Percentiles rank a stretch among this genome's conserved stretches.
phyloP scores from a whole-genome alignment of 768 basidiomycete genomes.

The Agaricus subrufescens region DNA sequence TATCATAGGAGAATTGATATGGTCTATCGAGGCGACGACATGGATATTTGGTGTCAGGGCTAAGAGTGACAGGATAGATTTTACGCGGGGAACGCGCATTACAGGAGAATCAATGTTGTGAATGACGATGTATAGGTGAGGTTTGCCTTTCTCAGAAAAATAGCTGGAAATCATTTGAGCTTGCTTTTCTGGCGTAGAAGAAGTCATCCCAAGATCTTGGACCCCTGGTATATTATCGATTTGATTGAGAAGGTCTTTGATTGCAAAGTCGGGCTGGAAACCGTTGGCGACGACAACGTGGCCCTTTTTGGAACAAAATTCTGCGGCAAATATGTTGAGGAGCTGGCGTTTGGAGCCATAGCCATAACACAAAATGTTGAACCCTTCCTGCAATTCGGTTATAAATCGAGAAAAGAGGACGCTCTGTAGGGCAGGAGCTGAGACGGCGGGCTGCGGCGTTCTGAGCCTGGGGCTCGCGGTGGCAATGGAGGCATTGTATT shows the following conservation, averaged over 20 bases:
- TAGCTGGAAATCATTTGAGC: conserved; percentile 61
- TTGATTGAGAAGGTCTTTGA: conserved; percentile 64
- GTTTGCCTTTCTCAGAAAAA: conserved; percentile 38
- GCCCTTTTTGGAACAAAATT: conserved; percentile 51
- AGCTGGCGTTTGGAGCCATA: conserved; percentile 80
- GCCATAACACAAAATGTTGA: conserved; percentile 86
- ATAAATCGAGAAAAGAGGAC: conserved; percentile 55
- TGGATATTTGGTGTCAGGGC: conserved; percentile 75
- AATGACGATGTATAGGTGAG: conserved; percentile 70
- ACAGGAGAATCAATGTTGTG: conserved; percentile 85
- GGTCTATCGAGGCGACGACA: conserved; percentile 82
- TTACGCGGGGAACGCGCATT: conserved; percentile 59
- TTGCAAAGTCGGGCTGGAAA: conserved; percentile 60
- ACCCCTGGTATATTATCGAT: conserved; percentile 51
- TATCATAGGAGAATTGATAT: conserved; percentile 77
- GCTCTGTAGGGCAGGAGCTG: conserved; percentile 26
- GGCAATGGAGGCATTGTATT: conserved; percentile 42
- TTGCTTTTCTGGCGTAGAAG: conserved; percentile 50
- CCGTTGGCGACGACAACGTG: conserved; percentile 78
- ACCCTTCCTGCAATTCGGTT: conserved; percentile 74
- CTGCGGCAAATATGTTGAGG: conserved; percentile 70
- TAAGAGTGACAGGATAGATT: conserved; percentile 65
- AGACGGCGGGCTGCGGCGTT: conserved; percentile 28
- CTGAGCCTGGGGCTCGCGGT: conserved; percentile 23
- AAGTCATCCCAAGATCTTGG: conserved; percentile 25